Evolutionary conservation across 345 rosid genomes (phyloP).

Genomic region (Lumnitzera racemosa): DNA sequence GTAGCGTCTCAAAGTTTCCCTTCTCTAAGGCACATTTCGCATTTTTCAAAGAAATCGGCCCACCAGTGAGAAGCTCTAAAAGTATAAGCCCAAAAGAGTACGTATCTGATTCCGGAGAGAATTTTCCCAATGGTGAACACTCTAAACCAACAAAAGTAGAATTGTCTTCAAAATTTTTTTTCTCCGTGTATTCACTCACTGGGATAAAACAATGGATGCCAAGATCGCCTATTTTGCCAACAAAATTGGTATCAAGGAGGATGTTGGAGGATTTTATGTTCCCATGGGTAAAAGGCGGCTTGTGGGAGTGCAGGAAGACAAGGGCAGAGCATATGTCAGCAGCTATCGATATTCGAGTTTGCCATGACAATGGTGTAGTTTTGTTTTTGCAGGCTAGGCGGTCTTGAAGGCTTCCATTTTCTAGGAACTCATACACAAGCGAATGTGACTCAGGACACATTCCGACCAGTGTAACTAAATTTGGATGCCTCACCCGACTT

Average conservation of each 20-base stretch:
- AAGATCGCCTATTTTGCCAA: slow-evolving; percentile 57
- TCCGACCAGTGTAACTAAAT: slow-evolving; percentile 69
- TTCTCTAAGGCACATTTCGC: slow-evolving; percentile 60
- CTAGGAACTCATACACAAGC: slow-evolving; percentile 65
- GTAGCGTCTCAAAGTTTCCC: slow-evolving; percentile 39
- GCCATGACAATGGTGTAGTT: slow-evolving; percentile 54
- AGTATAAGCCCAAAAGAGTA: slow-evolving; percentile 74
- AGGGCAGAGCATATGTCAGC: slow-evolving; percentile 76
- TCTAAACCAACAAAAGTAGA: slow-evolving; percentile 47
- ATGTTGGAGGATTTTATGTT: slow-evolving; percentile 73
- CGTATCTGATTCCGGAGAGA: slow-evolving; percentile 58
- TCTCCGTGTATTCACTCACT: slow-evolving; percentile 11
- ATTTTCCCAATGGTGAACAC: slow-evolving; percentile 36
- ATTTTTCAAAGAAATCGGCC: slow-evolving; percentile 47
- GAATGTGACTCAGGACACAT: slow-evolving; percentile 77
- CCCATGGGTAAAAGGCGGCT: slow-evolving; percentile 75
- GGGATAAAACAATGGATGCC: slow-evolving; percentile 52
- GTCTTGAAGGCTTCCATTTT: slow-evolving; percentile 68
- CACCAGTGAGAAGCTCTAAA: slow-evolving; percentile 66
- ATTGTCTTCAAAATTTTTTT: slow-evolving; percentile 1
- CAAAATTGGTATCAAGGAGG: slow-evolving; percentile 65
- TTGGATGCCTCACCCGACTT: slow-evolving; percentile 84
- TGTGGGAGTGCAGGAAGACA: slow-evolving; percentile 72
- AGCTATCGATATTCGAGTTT: slow-evolving; percentile 55
- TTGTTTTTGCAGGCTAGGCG: slow-evolving; percentile 46